Base-by-base conservation (phyloP, 2,329 filamentous ascomycete species). In the Byssoonygena ceratinophila region DNA sequence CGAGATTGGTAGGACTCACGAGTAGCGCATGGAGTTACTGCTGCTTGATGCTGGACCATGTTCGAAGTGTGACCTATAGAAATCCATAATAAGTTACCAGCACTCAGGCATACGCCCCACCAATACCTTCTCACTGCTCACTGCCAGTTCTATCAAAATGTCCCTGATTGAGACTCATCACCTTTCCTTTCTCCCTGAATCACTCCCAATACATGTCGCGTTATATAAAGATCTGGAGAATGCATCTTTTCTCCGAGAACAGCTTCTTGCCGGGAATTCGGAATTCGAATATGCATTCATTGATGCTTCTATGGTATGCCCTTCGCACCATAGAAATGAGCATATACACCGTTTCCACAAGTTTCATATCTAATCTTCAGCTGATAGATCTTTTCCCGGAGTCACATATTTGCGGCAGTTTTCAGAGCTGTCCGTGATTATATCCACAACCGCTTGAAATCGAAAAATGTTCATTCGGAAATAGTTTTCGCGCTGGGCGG, bases 251-350 rank as follows among this genome's bases (percentile, higher is more conserved):
- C 75, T 98, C 40, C 84, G 89, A 49, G 76, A 83, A 60, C 90
- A 96, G 71, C 80, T 98, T 4, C 75, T 97, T n/a, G 78, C 81
- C 4, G 85, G 87, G 49, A 95, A 97, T 64, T 64, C 80, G 9
- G 83, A 84, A 7, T 97, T 90, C 61, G 89, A 97, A 69, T 97
- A 97, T 74, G 89, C 90, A 31, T 85, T 98, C 59, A 79, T 98
- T 44, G 91, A 98, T 70, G 89, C 89, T 18, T 81, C 80, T 43
- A 80, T 86, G 66, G 84, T 90, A 75, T 56, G 76, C 70, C 57
- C 23, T 31, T 23, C 4, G 22, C 8, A n/a, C 11, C 41, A 14
- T n/a, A n/a, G n/a, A n/a, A n/a, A n/a, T n/a, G n/a, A n/a, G n/a
- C n/a, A n/a, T n/a, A n/a, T n/a, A n/a, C n/a, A n/a, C n/a, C n/a